phyloP scores from a whole-genome alignment of 306 rosid genomes.

The Phaseolus lunatus region DNA sequence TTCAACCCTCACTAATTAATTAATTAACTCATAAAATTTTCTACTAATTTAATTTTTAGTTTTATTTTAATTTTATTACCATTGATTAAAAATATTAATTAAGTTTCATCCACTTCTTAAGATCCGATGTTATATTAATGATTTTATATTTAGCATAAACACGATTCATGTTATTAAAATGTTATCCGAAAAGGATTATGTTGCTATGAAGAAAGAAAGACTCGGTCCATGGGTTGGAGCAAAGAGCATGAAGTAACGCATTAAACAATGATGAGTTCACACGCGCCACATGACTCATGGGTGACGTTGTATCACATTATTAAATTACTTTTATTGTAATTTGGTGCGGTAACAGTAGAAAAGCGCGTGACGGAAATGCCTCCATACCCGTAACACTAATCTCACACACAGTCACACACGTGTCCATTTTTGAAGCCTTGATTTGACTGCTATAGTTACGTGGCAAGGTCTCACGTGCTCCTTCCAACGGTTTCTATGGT shows the following conservation, averaged over 20 bases:
- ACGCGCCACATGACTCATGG: constrained; percentile 44
- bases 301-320: constrained; percentile 31
- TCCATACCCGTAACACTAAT: constrained; percentile 53
- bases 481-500: constrained; percentile 16
- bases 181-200: not conserved
- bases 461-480: constrained; percentile 43
- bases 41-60: not conserved
- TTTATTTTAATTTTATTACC: not conserved
- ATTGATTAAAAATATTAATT: not conserved
- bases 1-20: not conserved
- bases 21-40: not conserved
- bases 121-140: too few relatives aligned
- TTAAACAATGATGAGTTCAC: constrained; percentile 4
- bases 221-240: not conserved
- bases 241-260: not conserved
- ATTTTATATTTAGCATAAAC: not conserved
- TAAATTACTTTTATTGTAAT: not conserved
- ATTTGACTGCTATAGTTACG: constrained; percentile 50
- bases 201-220: not conserved
- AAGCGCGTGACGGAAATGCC: constrained; percentile 46
- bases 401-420: constrained; percentile 38
- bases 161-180: not conserved
- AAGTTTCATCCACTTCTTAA: not conserved
- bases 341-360: not conserved
- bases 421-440: not conserved